These are phyloP conservation scores for Beauveria asiatica DNA, from an alignment of 2,329 filamentous ascomycete species.

Conservation along the genomic window DNA sequence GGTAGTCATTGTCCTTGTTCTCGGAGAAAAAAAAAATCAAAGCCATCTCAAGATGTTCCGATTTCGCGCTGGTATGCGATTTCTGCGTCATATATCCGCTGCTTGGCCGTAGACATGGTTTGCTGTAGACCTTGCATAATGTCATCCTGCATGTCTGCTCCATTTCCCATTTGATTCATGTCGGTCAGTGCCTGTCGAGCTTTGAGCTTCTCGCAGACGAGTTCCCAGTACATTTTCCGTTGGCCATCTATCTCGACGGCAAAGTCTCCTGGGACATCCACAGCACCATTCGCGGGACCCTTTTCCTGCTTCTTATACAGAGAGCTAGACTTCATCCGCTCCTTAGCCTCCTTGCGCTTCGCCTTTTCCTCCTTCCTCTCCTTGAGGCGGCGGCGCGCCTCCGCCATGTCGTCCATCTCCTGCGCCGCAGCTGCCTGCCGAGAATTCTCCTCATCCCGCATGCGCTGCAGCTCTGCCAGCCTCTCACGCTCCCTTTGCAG, in stretches of 20 bases:
- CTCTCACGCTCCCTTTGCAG: constrained; percentile 30
- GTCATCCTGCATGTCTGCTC: constrained; percentile 13
- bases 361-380: constrained; percentile 34
- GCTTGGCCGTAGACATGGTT: constrained; percentile 22
- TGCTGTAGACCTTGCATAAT: constrained; percentile 22
- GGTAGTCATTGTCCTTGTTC: neutral
- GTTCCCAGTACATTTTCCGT: constrained; percentile 30
- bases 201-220: constrained; percentile 33
- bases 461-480: constrained; percentile 28
- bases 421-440: constrained; percentile 29
- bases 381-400: constrained; percentile 28
- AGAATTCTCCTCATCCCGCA: constrained; percentile 28
- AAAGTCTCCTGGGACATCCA: constrained; percentile 29
- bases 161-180: constrained; percentile 19
- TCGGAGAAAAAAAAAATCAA: neutral
- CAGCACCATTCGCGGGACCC: constrained; percentile 25
- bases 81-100: constrained; percentile 29
- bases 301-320: constrained; percentile 14
- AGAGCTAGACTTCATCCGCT: constrained; percentile 22
- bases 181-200: constrained; percentile 29
- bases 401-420: constrained; percentile 30
- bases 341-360: constrained; percentile 28
- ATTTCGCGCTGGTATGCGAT: constrained; percentile 25
- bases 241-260: constrained; percentile 21
- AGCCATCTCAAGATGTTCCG: constrained; percentile 11